Evolutionary conservation across 2,329 filamentous ascomycete genomes (phyloP), one percentile per base, ranked within the genome.

Genomic region (Rosellinia necatrix): DNA sequence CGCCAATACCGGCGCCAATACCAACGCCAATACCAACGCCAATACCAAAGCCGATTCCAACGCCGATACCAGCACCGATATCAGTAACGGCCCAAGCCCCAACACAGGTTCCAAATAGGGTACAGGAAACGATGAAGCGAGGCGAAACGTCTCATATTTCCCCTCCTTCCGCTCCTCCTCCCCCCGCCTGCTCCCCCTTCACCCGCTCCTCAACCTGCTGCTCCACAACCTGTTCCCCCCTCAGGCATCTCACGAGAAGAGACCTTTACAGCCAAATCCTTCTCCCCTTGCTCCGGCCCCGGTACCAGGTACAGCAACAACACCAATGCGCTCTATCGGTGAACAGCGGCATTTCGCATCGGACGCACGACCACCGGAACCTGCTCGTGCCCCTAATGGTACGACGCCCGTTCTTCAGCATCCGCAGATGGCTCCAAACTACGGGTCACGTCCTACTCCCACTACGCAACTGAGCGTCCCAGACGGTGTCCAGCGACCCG

Each of bases 371-470:
- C 58, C 64, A 15, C 64, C 59, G 40, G 66, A 69, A 12, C 47
- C 55, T 38, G 19, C 24, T 12, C 66, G 61, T 3, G 56, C 61
- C 8, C 41, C 62, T 44, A 65, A 50, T 48, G 61, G 58, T 25
- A 49, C 67, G n/a, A 50, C 69, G 9, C 70, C 70, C 21, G 73
- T 74, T 41, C 69, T 77, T 40, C 74, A 77, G 56, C 72, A 71
- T 55, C 75, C 75, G 2, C 74, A 75, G 47, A 69, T 68, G 13
- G 64, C 67, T 35, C 66, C 71, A 38, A 59, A 67, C 8, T 71
- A 71, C 48, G 59, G 64, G 12, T 56, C 66, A 24, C 66, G 65
- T 15, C 66, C 71, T 6, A 55, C 65, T 49, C 64, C 70, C 21
- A 58, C 55, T 27, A 61, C 66, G 4, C 66, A 70, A 19, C 53